A percentile compares a stretch with the other conserved stretches of the same genome.
phyloP scores from a whole-genome alignment of 352 stramenopile species.

The Globisporangium abappressorium region DNA sequence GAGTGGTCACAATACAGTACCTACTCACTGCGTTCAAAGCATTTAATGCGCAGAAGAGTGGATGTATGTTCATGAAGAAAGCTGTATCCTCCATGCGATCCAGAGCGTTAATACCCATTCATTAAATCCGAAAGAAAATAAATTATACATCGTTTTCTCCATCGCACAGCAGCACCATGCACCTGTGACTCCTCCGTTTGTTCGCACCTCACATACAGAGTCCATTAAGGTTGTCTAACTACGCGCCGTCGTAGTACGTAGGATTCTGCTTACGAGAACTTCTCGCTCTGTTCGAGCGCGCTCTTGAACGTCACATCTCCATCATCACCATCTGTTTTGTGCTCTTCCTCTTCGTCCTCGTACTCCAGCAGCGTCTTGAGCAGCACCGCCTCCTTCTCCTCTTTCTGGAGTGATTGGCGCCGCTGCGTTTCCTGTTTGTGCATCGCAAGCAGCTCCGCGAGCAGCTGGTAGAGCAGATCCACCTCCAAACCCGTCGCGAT shows the following conservation, averaged over 20 bases:
- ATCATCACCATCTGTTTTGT: slow-evolving; percentile 37
- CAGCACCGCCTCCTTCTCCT: slow-evolving; percentile 37
- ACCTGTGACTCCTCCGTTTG: neutral
- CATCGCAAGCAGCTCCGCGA: slow-evolving; percentile 61
- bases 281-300: slow-evolving; percentile 9
- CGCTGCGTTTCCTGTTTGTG: slow-evolving; percentile 36
- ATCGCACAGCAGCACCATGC: neutral
- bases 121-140: neutral
- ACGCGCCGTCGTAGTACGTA: neutral
- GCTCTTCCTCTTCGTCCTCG: slow-evolving; percentile 53
- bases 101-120: neutral
- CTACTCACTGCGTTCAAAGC: neutral
- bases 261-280: neutral
- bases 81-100: neutral
- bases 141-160: neutral
- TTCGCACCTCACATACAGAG: neutral
- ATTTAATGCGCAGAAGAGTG: neutral
- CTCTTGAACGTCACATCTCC: slow-evolving; percentile 12
- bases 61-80: neutral
- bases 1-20: neutral
- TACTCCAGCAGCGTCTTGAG: slow-evolving; percentile 53
- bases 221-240: neutral
- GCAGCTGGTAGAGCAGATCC: slow-evolving; percentile 68
- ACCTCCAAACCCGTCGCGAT: slow-evolving; percentile 78
- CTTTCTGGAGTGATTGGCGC: slow-evolving; percentile 21